Conservation (phyloP, 768 basidiomycete genomes). For the Pleurotus ostreatus region DNA sequence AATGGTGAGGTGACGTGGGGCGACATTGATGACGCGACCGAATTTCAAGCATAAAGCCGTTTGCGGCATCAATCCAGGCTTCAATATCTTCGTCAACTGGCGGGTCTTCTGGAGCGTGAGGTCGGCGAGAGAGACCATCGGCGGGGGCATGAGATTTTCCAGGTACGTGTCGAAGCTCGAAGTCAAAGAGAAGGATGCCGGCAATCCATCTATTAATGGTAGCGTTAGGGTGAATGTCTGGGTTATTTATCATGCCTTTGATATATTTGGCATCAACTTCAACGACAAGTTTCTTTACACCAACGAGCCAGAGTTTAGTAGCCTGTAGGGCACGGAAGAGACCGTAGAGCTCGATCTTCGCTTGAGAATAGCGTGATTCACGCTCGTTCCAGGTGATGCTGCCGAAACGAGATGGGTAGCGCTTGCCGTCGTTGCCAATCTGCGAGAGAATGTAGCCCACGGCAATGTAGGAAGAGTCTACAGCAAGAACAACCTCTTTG, state of each 20-base stretch:
- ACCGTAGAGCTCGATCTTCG: slow-evolving; percentile 31
- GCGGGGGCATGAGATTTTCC: neutral
- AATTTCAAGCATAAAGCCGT: slow-evolving; percentile 2
- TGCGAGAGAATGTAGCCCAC: slow-evolving; percentile 36
- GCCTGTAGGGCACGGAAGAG: slow-evolving; percentile 20
- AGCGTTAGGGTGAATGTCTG: slow-evolving; percentile 25
- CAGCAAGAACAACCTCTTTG: slow-evolving; percentile 27
- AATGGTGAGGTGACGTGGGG: neutral
- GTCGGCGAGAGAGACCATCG: slow-evolving; percentile 4
- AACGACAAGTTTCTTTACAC: slow-evolving; percentile 18
- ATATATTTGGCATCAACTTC: slow-evolving; percentile 30
- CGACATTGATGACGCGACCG: neutral
- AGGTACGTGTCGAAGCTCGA: neutral
- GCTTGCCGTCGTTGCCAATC: slow-evolving; percentile 14
- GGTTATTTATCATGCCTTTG: slow-evolving; percentile 28
- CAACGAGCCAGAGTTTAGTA: slow-evolving; percentile 17
- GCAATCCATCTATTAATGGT: slow-evolving; percentile 9
- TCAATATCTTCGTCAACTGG: neutral
- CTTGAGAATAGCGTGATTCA: slow-evolving; percentile 26
- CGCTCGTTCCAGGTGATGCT: slow-evolving; percentile 33
- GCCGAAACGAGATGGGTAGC: slow-evolving; percentile 27
- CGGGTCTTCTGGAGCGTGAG: neutral
- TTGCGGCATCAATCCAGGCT: neutral
- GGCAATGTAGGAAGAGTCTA: slow-evolving; percentile 29
- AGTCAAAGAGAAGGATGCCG: neutral